Evolutionary conservation across 257 asterid genomes (phyloP), one percentile per base, ranked within the genome.

Genomic region (Ehretia macrophylla): DNA sequence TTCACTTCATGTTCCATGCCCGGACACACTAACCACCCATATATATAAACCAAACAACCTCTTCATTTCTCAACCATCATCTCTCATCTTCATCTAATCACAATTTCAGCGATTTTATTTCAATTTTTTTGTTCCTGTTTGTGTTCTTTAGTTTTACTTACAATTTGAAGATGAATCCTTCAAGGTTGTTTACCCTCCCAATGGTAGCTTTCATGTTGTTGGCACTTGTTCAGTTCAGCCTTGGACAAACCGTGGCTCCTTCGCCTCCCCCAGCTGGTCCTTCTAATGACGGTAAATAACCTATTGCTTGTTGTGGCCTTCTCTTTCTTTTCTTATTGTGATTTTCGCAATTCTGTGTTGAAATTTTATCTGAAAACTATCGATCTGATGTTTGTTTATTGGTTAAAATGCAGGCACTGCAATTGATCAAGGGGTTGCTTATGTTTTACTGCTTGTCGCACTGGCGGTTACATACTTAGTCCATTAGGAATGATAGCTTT

Each of bases 161-260:
- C n/a, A n/a, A n/a, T n/a, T 27, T 3, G 6, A 27, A 27, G 35
- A 58, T 66, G 71, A 66, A 66, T 39, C 49, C 48, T 11, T 8
- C 49, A 22, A 53, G 62, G 39, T 16, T 60, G 20, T 44, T 32
- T 0, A 19, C 20, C 8, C 39, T 67, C 55, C 53, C 72, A 17
- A 44, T 67, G 11, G n/a, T 67, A 39, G 23, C 57, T 1, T 51
- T 51, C n/a, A 27, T 67, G 23, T 39, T 51, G 12, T 11, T 44
- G 23, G 55, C 56, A 4, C 51, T 68, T n/a, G 18, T 68, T 20
- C 63, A 68, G 10, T 16, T 60, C 4, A n/a, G 58, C 45, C 37
- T 17, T 21, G 73, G 73, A 44, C 73, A 68, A 60, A 27, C 11
- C 58, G 32, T 59, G 10, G 62, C 72, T 68, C 72, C 72, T 60